Conservation (phyloP, 2,329 filamentous ascomycete species). For the Rachicladosporium sp. region DNA sequence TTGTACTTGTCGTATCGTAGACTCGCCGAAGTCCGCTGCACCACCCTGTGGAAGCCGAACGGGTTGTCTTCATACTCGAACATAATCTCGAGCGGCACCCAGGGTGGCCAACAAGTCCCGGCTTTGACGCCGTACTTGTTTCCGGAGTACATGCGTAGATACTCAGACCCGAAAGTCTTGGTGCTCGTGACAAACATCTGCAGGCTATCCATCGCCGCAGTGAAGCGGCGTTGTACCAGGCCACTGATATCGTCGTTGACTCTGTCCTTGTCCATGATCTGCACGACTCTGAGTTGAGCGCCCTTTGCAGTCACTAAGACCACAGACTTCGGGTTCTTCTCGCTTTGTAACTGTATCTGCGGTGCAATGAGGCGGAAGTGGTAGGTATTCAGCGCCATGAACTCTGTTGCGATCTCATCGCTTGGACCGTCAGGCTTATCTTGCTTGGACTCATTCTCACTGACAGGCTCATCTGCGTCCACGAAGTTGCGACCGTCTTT, state of each 20-base stretch:
- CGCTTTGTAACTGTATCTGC: slow-evolving; percentile 95
- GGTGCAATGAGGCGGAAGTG: slow-evolving; percentile 90
- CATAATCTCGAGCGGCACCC: slow-evolving; percentile 97
- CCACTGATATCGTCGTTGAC: slow-evolving; percentile 89
- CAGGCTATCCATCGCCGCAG: slow-evolving; percentile 90
- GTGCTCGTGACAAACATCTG: slow-evolving; percentile 97
- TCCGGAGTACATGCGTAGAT: slow-evolving; percentile 86
- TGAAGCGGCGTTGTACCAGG: slow-evolving; percentile 85
- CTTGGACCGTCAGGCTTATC: slow-evolving; percentile 24
- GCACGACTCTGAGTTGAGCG: slow-evolving; percentile 95
- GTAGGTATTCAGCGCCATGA: slow-evolving; percentile 83
- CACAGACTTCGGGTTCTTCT: slow-evolving; percentile 95
- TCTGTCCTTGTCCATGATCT: slow-evolving; percentile 94
- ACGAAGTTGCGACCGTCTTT: slow-evolving; percentile 76
- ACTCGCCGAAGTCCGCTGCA: slow-evolving; percentile 91
- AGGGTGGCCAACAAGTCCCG: slow-evolving; percentile 88
- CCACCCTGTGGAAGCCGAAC: slow-evolving; percentile 94
- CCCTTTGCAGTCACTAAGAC: slow-evolving; percentile 92
- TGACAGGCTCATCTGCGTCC: slow-evolving; percentile 50
- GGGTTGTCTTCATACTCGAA: slow-evolving; percentile 90
- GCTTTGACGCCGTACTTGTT: slow-evolving; percentile 79
- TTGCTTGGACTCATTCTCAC: slow-evolving; percentile 28
- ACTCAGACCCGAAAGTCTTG: slow-evolving; percentile 72
- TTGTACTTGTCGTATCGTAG: slow-evolving; percentile 98
- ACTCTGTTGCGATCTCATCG: slow-evolving; percentile 73